Percentiles rank a stretch among this genome's conserved stretches.
These are phyloP conservation scores for Leccinum subfulvum DNA, from an alignment of 1,284 basidiomycete genomes.

Conservation along the genomic window DNA sequence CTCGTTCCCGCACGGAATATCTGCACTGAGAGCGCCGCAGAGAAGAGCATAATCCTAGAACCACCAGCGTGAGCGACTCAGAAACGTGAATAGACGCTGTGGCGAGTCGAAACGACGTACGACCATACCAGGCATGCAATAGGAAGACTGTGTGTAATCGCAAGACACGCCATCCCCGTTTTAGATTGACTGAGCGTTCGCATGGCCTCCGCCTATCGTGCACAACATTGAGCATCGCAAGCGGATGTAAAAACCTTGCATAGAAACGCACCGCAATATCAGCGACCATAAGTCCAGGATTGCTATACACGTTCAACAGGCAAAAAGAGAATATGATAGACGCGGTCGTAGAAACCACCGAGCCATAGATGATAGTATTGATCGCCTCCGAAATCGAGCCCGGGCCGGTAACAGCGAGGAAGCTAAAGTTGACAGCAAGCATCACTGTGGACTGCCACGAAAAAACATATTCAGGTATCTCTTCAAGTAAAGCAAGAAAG, in stretches of 20 bases:
- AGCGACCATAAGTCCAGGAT: slow-evolving; percentile 12
- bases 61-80: background rate
- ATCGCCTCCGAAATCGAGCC: background rate
- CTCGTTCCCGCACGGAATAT: slow-evolving; percentile 10
- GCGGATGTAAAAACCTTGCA: background rate
- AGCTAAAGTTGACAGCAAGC: slow-evolving; percentile 20
- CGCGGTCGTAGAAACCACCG: slow-evolving; percentile 11
- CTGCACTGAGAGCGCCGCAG: slow-evolving; percentile 9
- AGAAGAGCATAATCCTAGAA: slow-evolving; percentile 16
- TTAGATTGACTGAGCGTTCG: slow-evolving; percentile 6
- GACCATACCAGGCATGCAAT: slow-evolving; percentile 23
- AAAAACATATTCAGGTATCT: background rate
- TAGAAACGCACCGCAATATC: slow-evolving; percentile 13
- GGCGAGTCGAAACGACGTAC: slow-evolving; percentile 5
- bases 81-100: background rate
- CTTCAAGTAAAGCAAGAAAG: background rate
- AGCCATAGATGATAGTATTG: slow-evolving; percentile 19
- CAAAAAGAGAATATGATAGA: slow-evolving; percentile 21
- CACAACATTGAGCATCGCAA: background rate
- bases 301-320: slow-evolving; percentile 20
- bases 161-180: slow-evolving; percentile 14
- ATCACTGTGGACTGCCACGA: slow-evolving; percentile 23
- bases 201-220: slow-evolving; percentile 12
- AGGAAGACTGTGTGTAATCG: slow-evolving; percentile 20
- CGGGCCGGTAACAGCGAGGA: slow-evolving; percentile 11